Evolutionary conservation across 495 filamentous ascomycete genomes (phyloP).

Genomic region (Rostrohypoxylon terebratum): DNA sequence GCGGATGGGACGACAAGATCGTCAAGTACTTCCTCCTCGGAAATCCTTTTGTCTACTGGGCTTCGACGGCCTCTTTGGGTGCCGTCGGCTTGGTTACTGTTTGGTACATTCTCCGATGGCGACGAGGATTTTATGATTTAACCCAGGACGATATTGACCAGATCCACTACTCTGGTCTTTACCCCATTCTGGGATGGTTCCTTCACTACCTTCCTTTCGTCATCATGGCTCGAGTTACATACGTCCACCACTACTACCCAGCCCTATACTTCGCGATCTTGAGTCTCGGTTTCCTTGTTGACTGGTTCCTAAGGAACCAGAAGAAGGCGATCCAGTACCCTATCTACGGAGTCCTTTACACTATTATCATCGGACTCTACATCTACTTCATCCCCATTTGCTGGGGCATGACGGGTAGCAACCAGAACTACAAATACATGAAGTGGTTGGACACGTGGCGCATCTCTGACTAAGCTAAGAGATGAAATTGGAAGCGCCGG

Average conservation of each 20-base stretch:
- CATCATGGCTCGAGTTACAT: constrained; percentile 97
- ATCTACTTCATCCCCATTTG: constrained; percentile 92
- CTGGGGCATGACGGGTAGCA: constrained; percentile 91
- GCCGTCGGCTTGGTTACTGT: constrained; percentile 75
- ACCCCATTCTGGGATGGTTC: constrained; percentile 93
- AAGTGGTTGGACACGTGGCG: constrained; percentile 86
- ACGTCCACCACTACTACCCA: constrained; percentile 99
- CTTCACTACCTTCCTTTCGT: constrained; percentile 96
- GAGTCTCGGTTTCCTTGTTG: constrained; percentile 85
- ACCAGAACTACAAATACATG: constrained; percentile 87
- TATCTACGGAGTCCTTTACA: constrained; percentile 78
- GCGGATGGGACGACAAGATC: constrained; percentile 94
- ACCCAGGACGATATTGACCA: constrained; percentile 83
- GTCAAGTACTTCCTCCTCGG: constrained; percentile 99
- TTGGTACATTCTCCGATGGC: constrained; percentile 96
- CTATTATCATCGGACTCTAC: constrained; percentile 79
- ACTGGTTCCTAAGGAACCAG: constrained; percentile 79
- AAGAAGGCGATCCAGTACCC: constrained; percentile 68
- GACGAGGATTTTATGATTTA: constrained; percentile 91
- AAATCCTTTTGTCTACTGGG: constrained; percentile 97
- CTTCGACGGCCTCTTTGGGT: constrained; percentile 80
- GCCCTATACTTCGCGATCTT: constrained; percentile 98
- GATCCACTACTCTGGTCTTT: constrained; percentile 92
- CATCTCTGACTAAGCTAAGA: constrained; percentile 72
- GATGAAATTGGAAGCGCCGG: constrained; percentile 6